These are phyloP conservation scores for Aureoboletus auriporus DNA, from an alignment of 768 basidiomycete genomes.

Conservation along the genomic window DNA sequence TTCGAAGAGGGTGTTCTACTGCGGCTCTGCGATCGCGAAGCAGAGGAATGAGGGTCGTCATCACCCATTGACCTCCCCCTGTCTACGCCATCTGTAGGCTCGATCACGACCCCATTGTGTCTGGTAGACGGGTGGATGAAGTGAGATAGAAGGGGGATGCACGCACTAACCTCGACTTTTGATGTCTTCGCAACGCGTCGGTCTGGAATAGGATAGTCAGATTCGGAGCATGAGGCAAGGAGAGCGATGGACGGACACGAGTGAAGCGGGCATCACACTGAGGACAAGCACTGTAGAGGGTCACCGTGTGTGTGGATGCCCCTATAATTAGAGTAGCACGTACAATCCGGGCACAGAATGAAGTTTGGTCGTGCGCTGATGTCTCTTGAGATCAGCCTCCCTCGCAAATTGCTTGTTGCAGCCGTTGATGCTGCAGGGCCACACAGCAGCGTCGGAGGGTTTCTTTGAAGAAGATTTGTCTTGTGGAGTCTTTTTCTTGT, in stretches of 20 bases:
- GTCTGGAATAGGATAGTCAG: slow-evolving; percentile 40
- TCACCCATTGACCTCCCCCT: slow-evolving; percentile 19
- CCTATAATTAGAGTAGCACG: slow-evolving; percentile 24
- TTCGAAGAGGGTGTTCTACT: slow-evolving; percentile 45
- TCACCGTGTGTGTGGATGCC: slow-evolving; percentile 11
- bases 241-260: slow-evolving; percentile 46
- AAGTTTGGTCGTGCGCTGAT: slow-evolving; percentile 74
- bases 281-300: slow-evolving; percentile 55
- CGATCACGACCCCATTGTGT: slow-evolving; percentile 66
- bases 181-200: slow-evolving; percentile 77
- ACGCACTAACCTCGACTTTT: slow-evolving; percentile 63
- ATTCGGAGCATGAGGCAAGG: slow-evolving; percentile 16
- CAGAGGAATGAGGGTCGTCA: slow-evolving; percentile 32
- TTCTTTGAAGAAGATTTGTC: slow-evolving; percentile 55
- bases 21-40: slow-evolving; percentile 47
- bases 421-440: slow-evolving; percentile 80
- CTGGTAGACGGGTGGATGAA: slow-evolving; percentile 21
- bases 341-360: slow-evolving; percentile 76
- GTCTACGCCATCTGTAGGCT: slow-evolving; percentile 34
- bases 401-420: slow-evolving; percentile 81
- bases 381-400: slow-evolving; percentile 78
- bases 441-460: slow-evolving; percentile 46
- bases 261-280: slow-evolving; percentile 81
- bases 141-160: slow-evolving; percentile 1
- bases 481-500: slow-evolving; percentile 34